Conservation (phyloP, 2,329 filamentous ascomycete species). For the Calonectria ilicicola region DNA sequence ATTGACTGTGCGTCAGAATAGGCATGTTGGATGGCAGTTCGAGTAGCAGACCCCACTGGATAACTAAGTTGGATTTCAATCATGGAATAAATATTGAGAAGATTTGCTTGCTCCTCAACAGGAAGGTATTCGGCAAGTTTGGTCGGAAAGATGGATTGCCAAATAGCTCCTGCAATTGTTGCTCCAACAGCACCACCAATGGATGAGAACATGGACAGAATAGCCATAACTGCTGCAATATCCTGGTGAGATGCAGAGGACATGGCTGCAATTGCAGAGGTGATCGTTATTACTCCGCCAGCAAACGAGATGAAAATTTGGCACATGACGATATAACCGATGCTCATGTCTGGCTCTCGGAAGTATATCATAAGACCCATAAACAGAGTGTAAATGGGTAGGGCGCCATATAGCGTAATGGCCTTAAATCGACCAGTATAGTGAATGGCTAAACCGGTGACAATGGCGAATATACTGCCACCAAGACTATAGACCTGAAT, state of each 20-base stretch:
- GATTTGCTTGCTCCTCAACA: slow-evolving; percentile 48
- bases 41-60: slow-evolving; percentile 59
- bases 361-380: slow-evolving; percentile 51
- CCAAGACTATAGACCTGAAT: slow-evolving; percentile 51
- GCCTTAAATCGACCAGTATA: slow-evolving; percentile 49
- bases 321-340: slow-evolving; percentile 54
- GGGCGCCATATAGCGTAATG: slow-evolving; percentile 40
- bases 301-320: slow-evolving; percentile 51
- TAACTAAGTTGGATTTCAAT: slow-evolving; percentile 65
- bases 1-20: slow-evolving; percentile 64
- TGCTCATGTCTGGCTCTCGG: slow-evolving; percentile 43
- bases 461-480: slow-evolving; percentile 50
- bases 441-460: slow-evolving; percentile 53
- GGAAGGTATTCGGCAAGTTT: slow-evolving; percentile 64
- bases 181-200: slow-evolving; percentile 70
- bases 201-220: slow-evolving; percentile 67
- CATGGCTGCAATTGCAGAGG: slow-evolving; percentile 48
- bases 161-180: slow-evolving; percentile 71
- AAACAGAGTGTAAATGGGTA: slow-evolving; percentile 48
- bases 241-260: slow-evolving; percentile 55
- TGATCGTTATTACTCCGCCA: slow-evolving; percentile 41
- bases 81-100: slow-evolving; percentile 63
- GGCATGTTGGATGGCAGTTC: slow-evolving; percentile 68
- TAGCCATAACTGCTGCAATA: slow-evolving; percentile 67
- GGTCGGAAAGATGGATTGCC: slow-evolving; percentile 67